These are phyloP conservation scores for Camptophora hylomeconis DNA, from an alignment of 2,329 filamentous ascomycete genomes.

Conservation along the genomic window DNA sequence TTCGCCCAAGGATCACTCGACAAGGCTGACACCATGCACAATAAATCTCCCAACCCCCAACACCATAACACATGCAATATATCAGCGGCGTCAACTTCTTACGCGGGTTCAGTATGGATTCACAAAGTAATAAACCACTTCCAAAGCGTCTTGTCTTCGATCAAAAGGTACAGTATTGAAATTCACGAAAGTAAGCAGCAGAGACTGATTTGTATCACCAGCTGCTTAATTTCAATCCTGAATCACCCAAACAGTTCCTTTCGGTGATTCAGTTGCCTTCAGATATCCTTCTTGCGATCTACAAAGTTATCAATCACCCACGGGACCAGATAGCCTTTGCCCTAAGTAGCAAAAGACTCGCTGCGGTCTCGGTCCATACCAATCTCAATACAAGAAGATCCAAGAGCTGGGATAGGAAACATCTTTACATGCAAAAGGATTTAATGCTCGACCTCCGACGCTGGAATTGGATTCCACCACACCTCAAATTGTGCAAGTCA, in stretches of 20 bases:
- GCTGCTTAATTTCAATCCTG: neutral
- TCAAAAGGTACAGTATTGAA: neutral
- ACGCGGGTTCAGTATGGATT: no score
- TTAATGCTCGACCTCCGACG: slow-evolving; percentile 1
- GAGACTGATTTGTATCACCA: neutral
- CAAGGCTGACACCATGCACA: no score
- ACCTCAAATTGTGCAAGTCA: slow-evolving; percentile 2
- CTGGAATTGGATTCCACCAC: slow-evolving; percentile 3
- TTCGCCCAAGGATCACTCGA: no score
- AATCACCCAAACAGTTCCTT: neutral
- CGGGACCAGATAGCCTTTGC: slow-evolving; percentile 6
- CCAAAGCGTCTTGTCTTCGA: neutral
- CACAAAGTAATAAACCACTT: no score
- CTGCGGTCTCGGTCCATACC: neutral
- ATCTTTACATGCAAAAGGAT: slow-evolving; percentile 1
- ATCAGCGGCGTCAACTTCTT: no score
- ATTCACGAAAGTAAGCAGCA: neutral
- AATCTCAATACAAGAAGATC: slow-evolving; percentile 1
- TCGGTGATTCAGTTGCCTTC: neutral
- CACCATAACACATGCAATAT: no score
- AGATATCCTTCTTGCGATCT: slow-evolving; percentile 2
- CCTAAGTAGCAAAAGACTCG: slow-evolving; percentile 4
- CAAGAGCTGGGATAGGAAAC: neutral
- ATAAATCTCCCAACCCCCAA: no score
- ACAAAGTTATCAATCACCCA: slow-evolving; percentile 5